Evolutionary conservation across 805 yeast genomes (phyloP), one percentile per base, ranked within the genome.

Genomic region (Myxozyma mucilagina): DNA sequence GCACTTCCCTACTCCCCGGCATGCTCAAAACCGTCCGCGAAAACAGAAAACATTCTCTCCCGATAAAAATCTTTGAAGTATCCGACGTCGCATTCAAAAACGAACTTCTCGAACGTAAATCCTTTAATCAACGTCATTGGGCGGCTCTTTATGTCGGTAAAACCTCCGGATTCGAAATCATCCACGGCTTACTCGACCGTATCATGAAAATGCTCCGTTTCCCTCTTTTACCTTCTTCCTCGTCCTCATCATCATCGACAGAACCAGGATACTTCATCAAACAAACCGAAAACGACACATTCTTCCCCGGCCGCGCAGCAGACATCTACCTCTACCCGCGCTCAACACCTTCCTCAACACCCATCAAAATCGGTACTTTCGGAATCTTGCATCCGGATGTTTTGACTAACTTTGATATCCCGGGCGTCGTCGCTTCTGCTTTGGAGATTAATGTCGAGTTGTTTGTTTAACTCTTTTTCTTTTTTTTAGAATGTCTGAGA

Each of bases 361-460:
- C 72, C 14, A 55, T 59, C 39, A 70, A 71, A 10, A 67, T 92
- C 70, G 99, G 99, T 67, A 78, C 85, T 50, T 80, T 94, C 68
- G 99, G 99, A 76, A 97, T 91, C 61, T 80, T 94, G 70, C 99
- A 94, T 75, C 99, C 99, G 39, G 90, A 87, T 72, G 99, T 94
- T 56, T 81, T 93, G 81, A 82, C 82, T 64, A 79, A 82, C 71
- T 94, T 92, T 72, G 97, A 91, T 67, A 84, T 94, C 65, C 97
- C 97, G 56, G 90, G 87, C 71, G 97, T 97, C 69, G 96, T 92
- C 60, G 67, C 58, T 1, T 87, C 97, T 36, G 82, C 87, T 60
- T 93, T 92, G 63, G 99, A 94, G 79, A 81, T 94, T 64, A 87
- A 93, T 72, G 85, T 94, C 56, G 94, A 91, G 78, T 87, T 85